A percentile compares a stretch with the other conserved stretches of the same genome.
phyloP scores from a whole-genome alignment of 2,329 filamentous ascomycete genomes.

The Fusarium odoratissimum region DNA sequence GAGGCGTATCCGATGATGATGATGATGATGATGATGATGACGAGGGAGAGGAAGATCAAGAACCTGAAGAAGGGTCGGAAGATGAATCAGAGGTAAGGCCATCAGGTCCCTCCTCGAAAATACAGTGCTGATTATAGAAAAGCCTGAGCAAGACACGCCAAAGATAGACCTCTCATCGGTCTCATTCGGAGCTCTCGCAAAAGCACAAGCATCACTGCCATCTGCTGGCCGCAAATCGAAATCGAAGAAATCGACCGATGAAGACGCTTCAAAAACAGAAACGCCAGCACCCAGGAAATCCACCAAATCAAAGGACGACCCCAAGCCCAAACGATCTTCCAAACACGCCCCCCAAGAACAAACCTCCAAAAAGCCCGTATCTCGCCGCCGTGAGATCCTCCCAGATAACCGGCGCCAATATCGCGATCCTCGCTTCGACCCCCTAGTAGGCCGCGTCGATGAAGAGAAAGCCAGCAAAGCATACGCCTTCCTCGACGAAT shows the following conservation, averaged over 20 bases:
- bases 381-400: slow-evolving; percentile 81
- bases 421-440: slow-evolving; percentile 91
- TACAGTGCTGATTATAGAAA: slow-evolving; percentile 10
- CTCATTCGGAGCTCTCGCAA: slow-evolving; percentile 90
- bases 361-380: slow-evolving; percentile 85
- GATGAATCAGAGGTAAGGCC: slow-evolving; percentile 44
- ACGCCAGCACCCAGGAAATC: slow-evolving; percentile 47
- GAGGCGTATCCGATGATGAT: slow-evolving; percentile 38
- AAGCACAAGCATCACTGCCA: slow-evolving; percentile 79
- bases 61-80: slow-evolving; percentile 42
- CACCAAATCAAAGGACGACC: slow-evolving; percentile 50
- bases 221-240: slow-evolving; percentile 44
- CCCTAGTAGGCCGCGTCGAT: slow-evolving; percentile 64
- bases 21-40: slow-evolving; percentile 46
- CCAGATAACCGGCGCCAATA: slow-evolving; percentile 65
- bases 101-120: background rate
- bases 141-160: slow-evolving; percentile 47
- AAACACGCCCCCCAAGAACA: slow-evolving; percentile 92
- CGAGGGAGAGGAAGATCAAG: slow-evolving; percentile 38
- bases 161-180: slow-evolving; percentile 67
- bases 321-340: slow-evolving; percentile 61
- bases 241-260: slow-evolving; percentile 41
- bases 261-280: slow-evolving; percentile 42
- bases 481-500: slow-evolving; percentile 90
- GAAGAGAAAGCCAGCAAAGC: slow-evolving; percentile 72